These are phyloP conservation scores for Monilinia aucupariae DNA, from an alignment of 2,329 filamentous ascomycete species.

Conservation along the genomic window DNA sequence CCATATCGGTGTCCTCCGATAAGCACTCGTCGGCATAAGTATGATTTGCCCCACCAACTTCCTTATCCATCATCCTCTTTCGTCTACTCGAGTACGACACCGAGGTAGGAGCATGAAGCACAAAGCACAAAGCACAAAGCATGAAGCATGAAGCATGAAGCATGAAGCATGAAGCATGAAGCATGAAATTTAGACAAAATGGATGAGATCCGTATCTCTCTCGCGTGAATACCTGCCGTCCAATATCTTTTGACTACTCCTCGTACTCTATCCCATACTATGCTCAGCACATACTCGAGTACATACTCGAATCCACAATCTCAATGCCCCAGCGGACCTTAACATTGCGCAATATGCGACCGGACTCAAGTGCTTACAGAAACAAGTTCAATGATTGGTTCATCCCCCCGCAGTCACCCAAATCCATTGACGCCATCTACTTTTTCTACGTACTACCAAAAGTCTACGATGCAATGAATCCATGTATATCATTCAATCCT, in stretches of 20 bases:
- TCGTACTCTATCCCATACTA: no score
- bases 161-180: no score
- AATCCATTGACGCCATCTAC: constrained; percentile 10
- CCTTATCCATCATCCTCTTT: not conserved
- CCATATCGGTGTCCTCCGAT: constrained; percentile 23
- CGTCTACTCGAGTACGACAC: no score
- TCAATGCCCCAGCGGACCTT: not conserved
- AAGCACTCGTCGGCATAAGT: constrained; percentile 2
- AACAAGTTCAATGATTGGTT: constrained; percentile 14
- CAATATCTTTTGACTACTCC: no score
- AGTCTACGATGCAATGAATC: not conserved
- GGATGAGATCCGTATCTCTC: no score
- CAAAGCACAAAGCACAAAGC: no score
- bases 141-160: no score
- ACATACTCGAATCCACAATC: no score
- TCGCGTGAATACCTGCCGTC: no score
- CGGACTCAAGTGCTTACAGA: constrained; percentile 12
- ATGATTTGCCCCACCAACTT: constrained; percentile 18
- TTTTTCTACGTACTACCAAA: not conserved
- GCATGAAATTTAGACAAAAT: no score
- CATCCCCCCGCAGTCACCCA: constrained; percentile 11
- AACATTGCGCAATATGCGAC: not conserved
- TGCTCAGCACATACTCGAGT: no score
- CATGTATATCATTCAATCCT: not conserved
- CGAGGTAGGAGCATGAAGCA: no score